Evolutionary conservation across 2,329 filamentous ascomycete genomes (phyloP).

Genomic region (Sordariomycetes sp.): DNA sequence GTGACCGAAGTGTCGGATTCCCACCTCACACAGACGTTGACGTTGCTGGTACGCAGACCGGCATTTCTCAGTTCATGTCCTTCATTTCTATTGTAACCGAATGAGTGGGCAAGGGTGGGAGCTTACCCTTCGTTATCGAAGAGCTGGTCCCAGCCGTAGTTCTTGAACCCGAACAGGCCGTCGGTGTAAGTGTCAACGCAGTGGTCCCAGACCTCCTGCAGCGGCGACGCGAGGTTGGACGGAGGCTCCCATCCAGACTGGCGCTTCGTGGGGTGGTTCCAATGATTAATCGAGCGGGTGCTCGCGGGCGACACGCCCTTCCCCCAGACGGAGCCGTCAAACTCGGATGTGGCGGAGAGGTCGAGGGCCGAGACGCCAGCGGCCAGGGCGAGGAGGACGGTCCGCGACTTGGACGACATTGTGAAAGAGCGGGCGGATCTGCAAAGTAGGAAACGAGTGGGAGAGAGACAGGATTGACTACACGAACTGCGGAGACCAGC

Average conservation of each 20-base stretch:
- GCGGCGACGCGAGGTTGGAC: constrained; percentile 11
- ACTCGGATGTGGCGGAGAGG: constrained; percentile 13
- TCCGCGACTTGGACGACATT: constrained; percentile 15
- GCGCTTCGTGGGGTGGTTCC: constrained; percentile 16
- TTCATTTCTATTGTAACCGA: not conserved
- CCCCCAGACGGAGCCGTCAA: constrained; percentile 18
- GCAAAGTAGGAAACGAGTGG: constrained; percentile 4
- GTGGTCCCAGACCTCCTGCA: constrained; percentile 21
- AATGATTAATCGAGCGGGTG: constrained; percentile 6
- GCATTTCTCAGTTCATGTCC: not conserved
- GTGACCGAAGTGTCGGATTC: constrained; percentile 24
- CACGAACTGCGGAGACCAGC: not conserved
- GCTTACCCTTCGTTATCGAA: constrained; percentile 17
- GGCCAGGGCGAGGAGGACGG: constrained; percentile 12
- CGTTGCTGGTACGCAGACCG: constrained; percentile 4
- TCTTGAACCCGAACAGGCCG: constrained; percentile 16
- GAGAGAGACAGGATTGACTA: not conserved
- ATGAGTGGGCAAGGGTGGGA: not conserved
- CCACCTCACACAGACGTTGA: constrained; percentile 32
- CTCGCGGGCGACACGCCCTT: constrained; percentile 8
- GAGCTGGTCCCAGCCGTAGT: constrained; percentile 22
- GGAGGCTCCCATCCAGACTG: constrained; percentile 17
- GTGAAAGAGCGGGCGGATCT: constrained; percentile 7
- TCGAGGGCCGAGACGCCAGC: constrained; percentile 12
- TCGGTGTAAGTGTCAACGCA: constrained; percentile 15